phyloP scores from a whole-genome alignment of 176 grass and related monocot genomes.

The Rhipidocladum racemiflorum region DNA sequence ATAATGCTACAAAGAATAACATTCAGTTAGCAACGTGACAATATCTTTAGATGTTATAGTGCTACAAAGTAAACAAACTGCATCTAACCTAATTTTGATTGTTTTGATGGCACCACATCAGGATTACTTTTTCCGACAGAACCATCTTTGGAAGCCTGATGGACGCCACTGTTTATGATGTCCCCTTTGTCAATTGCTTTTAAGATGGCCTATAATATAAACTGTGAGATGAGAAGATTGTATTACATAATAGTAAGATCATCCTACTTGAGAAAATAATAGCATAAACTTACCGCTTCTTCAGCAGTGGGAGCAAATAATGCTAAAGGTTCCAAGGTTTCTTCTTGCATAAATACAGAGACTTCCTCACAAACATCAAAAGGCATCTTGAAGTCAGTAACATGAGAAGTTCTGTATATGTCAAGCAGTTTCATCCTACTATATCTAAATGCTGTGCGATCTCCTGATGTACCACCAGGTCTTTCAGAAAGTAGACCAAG shows the following conservation, averaged over 20 bases:
- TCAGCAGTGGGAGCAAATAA: slow-evolving; percentile 75
- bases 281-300: slow-evolving; percentile 60
- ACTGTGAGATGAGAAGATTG: slow-evolving; percentile 26
- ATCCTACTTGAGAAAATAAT: slow-evolving; percentile 18
- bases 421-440: slow-evolving; percentile 98
- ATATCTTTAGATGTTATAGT: not conserved
- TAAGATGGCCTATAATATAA: slow-evolving; percentile 56
- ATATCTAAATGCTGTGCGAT: slow-evolving; percentile 63
- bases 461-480: slow-evolving; percentile 58
- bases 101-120: slow-evolving; percentile 34
- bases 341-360: slow-evolving; percentile 53
- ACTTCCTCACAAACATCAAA: slow-evolving; percentile 65
- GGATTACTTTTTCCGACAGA: slow-evolving; percentile 62
- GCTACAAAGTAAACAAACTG: not conserved
- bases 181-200: slow-evolving; percentile 99
- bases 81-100: slow-evolving; percentile 47
- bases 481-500: slow-evolving; percentile 62
- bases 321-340: slow-evolving; percentile 78
- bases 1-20: not conserved
- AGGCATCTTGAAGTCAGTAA: slow-evolving; percentile 58
- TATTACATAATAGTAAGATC: slow-evolving; percentile 5
- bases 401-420: slow-evolving; percentile 77
- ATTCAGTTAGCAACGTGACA: slow-evolving; percentile 11
- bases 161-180: slow-evolving; percentile 70
- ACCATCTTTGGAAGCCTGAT: slow-evolving; percentile 76